Evolutionary conservation across 768 basidiomycete species (phyloP), one percentile per base, ranked within the genome.

Genomic region (Boletus vermiculosoides): DNA sequence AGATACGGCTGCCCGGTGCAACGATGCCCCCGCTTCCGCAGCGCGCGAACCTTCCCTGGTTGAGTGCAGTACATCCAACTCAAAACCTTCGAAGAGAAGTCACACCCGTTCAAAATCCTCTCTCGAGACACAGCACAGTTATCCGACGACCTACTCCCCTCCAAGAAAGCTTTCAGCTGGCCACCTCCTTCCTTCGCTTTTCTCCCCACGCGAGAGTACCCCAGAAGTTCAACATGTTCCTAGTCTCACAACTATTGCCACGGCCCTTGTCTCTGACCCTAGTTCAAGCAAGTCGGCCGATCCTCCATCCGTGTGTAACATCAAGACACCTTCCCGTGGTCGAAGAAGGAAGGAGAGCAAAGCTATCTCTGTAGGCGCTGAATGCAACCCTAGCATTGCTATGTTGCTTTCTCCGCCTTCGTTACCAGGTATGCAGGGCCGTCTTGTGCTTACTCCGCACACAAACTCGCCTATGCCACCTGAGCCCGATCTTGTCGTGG

Each of bases 391-490:
- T 2, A 63, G 50, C 39, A 63, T 62, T 28, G 56, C 66, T n/a
- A 63, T 64, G 64, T 34, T 72, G 5, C 55, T 68, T 36, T 73
- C 72, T 31, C 63, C 60, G 3, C 68, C 63, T 41, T 50, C 61
- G 18, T 68, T 66, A 8, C 59, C 64, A 37, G 41, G 44, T 12
- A 48, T 20, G 40, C 49, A 45, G 2, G 47, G 33, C 15, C 54
- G 54, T 31, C 49, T 46, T 30, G 41, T 52, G 33, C 15, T 61
- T 30, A 33, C 47, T 37, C 46, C 60, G 1, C 58, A 49, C 23
- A 44, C 44, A n/a, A 62, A 58, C n/a, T 23, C 34, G 1, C 46
- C 55, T 15, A 25, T 56, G 20, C 54, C 54, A 12, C 18, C 51
- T 41, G 11, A 51, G 20, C 42, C 39, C 15, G 12, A 23, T 23